Evolutionary conservation across 495 filamentous ascomycete genomes (phyloP).

Genomic region (Bathelium albidoporum): DNA sequence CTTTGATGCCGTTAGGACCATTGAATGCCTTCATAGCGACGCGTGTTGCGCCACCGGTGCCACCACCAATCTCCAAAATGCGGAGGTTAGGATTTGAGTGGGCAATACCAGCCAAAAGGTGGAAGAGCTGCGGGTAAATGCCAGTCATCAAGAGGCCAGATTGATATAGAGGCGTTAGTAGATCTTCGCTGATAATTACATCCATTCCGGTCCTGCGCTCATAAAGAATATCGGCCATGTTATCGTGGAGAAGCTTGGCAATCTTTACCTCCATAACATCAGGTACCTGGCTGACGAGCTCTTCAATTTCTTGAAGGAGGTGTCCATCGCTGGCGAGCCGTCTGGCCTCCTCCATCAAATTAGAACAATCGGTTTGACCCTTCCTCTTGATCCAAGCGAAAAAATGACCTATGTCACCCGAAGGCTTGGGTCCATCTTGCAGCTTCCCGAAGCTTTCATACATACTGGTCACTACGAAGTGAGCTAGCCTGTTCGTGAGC

Average conservation of each 20-base stretch:
- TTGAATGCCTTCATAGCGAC: conserved; percentile 1
- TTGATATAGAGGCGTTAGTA: not conserved
- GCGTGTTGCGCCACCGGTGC: conserved; percentile 16
- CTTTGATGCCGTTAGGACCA: no score
- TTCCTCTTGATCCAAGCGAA: conserved; percentile 14
- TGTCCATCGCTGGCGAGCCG: not conserved
- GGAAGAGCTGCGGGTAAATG: conserved; percentile 1
- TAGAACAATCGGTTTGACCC: not conserved
- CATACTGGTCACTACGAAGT: not conserved
- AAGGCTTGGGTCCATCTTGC: conserved; percentile 8
- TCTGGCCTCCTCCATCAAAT: not conserved
- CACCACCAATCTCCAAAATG: conserved; percentile 18
- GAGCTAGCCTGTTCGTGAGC: not conserved
- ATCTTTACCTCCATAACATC: not conserved
- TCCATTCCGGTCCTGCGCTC: not conserved
- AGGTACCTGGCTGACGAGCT: not conserved
- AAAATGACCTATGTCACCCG: conserved; percentile 9
- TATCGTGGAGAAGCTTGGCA: not conserved
- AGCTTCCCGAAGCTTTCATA: not conserved
- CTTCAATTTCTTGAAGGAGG: not conserved
- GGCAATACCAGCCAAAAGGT: conserved; percentile 8
- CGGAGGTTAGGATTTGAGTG: not conserved
- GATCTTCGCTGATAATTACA: not conserved
- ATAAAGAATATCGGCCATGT: not conserved
- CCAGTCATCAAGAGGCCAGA: not conserved